A percentile compares a stretch with the other conserved stretches of the same genome.
Conservation (phyloP, 306 rosid species). For the Sindora glabra region DNA sequence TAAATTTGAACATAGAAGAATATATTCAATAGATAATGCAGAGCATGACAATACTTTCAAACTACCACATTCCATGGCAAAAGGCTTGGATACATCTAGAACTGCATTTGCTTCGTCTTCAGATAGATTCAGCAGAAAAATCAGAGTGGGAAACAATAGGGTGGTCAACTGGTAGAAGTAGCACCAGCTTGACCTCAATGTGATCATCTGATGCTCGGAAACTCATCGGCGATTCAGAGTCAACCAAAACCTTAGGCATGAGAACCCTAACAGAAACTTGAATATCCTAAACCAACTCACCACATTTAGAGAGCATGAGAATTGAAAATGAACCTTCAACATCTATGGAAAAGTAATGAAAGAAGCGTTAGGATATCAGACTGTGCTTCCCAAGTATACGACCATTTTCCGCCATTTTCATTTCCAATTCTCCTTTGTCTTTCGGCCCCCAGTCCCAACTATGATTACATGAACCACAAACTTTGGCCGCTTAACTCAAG, state of each 20-base stretch:
- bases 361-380: conserved; percentile 71
- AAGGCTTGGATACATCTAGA: conserved; percentile 25
- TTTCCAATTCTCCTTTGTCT: neutral
- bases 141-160: conserved; percentile 42
- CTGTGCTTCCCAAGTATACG: conserved; percentile 84
- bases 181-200: conserved; percentile 67
- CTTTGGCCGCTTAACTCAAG: no score
- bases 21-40: neutral
- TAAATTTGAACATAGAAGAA: neutral
- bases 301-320: conserved; percentile 32
- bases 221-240: conserved; percentile 45
- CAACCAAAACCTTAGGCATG: conserved; percentile 60
- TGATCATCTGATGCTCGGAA: conserved; percentile 54
- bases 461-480: no score
- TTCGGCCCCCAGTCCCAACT: no score
- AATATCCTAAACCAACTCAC: conserved; percentile 35
- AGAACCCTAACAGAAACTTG: conserved; percentile 56
- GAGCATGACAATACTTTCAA: neutral
- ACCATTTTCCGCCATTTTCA: conserved; percentile 40
- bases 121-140: conserved; percentile 24
- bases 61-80: conserved; percentile 53
- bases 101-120: conserved; percentile 9
- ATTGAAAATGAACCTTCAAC: conserved; percentile 36
- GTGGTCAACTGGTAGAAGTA: conserved; percentile 78
- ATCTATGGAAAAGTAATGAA: conserved; percentile 42